Evolutionary conservation across 2,329 filamentous ascomycete species (phyloP).

Genomic region (Cercospora sesami): DNA sequence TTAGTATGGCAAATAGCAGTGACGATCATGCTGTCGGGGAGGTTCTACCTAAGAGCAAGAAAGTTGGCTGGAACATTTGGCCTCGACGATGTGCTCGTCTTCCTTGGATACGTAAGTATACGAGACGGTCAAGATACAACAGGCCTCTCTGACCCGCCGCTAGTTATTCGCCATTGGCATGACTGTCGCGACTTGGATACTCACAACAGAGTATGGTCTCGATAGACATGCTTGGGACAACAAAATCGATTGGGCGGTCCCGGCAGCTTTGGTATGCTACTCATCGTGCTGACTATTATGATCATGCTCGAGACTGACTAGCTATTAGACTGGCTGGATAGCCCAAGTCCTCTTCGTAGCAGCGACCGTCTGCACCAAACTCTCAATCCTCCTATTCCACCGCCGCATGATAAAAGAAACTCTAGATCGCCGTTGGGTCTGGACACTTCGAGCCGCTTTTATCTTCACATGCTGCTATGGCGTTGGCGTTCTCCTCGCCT

Average conservation of each 20-base stretch:
- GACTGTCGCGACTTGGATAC: slow-evolving; percentile 25
- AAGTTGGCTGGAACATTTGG: slow-evolving; percentile 29
- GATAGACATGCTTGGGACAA: slow-evolving; percentile 34
- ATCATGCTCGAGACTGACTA: not conserved
- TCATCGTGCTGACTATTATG: not conserved
- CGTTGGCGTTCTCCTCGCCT: slow-evolving; percentile 23
- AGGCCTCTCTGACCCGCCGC: not conserved
- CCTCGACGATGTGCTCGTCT: slow-evolving; percentile 30
- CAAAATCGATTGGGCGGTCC: slow-evolving; percentile 15
- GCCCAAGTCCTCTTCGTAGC: slow-evolving; percentile 31
- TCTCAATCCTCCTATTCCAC: slow-evolving; percentile 34
- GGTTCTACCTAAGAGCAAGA: slow-evolving; percentile 28
- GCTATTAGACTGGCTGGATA: slow-evolving; percentile 25
- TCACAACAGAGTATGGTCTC: slow-evolving; percentile 19
- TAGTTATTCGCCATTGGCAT: slow-evolving; percentile 28
- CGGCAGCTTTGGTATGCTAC: slow-evolving; percentile 25
- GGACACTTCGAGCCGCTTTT: slow-evolving; percentile 28
- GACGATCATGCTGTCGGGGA: slow-evolving; percentile 26
- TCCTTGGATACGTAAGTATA: slow-evolving; percentile 26
- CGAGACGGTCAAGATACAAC: not conserved
- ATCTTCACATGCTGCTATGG: slow-evolving; percentile 27
- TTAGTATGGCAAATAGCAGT: slow-evolving; percentile 26
- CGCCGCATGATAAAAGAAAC: slow-evolving; percentile 30
- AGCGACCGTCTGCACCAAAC: slow-evolving; percentile 29
- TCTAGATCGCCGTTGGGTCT: slow-evolving; percentile 24